A percentile compares a stretch with the other conserved stretches of the same genome.
Conservation (phyloP, 257 asterid genomes). For the Scutellaria minor region DNA sequence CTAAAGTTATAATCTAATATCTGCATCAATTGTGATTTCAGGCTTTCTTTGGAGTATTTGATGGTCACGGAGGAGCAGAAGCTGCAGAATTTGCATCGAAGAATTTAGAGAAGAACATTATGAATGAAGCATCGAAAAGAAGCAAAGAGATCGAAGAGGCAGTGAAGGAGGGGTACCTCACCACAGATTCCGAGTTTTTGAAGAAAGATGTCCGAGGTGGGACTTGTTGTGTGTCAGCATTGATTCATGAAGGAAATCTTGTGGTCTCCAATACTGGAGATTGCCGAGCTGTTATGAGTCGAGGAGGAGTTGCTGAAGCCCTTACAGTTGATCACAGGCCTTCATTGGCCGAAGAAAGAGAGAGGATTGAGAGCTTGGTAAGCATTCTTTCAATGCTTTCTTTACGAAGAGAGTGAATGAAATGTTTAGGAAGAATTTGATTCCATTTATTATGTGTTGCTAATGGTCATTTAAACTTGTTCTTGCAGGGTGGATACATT, state of each 20-base stretch:
- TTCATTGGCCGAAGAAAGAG: conserved; percentile 62
- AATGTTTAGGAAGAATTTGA: background rate
- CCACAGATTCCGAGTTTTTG: conserved; percentile 66
- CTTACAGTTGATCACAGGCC: conserved; percentile 80
- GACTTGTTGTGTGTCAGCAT: conserved; percentile 73
- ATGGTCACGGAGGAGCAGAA: conserved; percentile 80
- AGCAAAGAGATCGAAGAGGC: conserved; percentile 58
- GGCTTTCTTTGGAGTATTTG: conserved; percentile 85
- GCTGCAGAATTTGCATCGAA: conserved; percentile 75
- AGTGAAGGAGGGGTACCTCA: conserved; percentile 65
- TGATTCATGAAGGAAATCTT: conserved; percentile 62
- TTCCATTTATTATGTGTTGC: conserved; percentile 18
- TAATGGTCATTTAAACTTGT: conserved; percentile 26
- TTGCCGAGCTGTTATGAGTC: conserved; percentile 80
- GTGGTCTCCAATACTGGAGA: conserved; percentile 86
- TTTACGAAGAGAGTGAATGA: background rate
- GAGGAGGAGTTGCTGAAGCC: conserved; percentile 78
- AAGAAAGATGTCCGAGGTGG: conserved; percentile 66
- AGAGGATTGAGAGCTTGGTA: conserved; percentile 67
- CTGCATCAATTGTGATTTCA: conserved; percentile 35
- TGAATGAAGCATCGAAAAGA: conserved; percentile 44
- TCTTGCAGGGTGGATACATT: conserved; percentile 77
- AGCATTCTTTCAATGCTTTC: conserved; percentile 5
- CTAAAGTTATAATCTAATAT: conserved; percentile 4
- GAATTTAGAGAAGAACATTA: conserved; percentile 54